Conservation (phyloP, 148 eudicot genomes). For the Euryodendron excelsum region DNA sequence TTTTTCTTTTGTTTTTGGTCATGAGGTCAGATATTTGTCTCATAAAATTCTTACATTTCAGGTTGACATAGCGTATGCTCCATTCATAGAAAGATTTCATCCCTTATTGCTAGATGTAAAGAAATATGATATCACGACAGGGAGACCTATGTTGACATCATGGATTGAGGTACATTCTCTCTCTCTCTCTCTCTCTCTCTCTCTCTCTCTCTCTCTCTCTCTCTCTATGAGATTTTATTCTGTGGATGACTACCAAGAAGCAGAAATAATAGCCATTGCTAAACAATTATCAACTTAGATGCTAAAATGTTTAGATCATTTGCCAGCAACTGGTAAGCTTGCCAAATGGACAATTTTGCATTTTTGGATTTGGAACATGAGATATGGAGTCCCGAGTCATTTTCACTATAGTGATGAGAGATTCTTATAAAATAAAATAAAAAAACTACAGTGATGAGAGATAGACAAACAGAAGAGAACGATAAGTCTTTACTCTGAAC, state of each 20-base stretch:
- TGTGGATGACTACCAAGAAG: not conserved
- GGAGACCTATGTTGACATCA: constrained; percentile 41
- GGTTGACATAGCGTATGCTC: constrained; percentile 53
- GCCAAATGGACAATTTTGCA: not conserved
- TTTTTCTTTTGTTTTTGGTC: too few species aligned
- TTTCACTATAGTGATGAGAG: too few species aligned
- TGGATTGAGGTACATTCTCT: constrained; percentile 42
- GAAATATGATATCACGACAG: constrained; percentile 39
- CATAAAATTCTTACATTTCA: constrained; percentile 2
- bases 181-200: not conserved
- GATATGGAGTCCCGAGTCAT: not conserved
- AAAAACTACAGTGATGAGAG: too few species aligned
- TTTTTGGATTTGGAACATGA: not conserved
- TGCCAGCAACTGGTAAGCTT: not conserved
- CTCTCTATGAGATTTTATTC: not conserved
- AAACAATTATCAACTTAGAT: not conserved
- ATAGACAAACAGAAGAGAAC: too few species aligned
- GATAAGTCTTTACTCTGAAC: too few species aligned
- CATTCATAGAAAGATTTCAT: constrained; percentile 49
- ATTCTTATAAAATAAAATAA: too few species aligned
- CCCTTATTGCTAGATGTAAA: constrained; percentile 34
- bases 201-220: not conserved
- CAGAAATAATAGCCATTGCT: not conserved
- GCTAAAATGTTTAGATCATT: not conserved
- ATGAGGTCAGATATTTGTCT: not conserved